Evolutionary conservation across 2,329 filamentous ascomycete species (phyloP).

Genomic region (Ascochyta rabiei): DNA sequence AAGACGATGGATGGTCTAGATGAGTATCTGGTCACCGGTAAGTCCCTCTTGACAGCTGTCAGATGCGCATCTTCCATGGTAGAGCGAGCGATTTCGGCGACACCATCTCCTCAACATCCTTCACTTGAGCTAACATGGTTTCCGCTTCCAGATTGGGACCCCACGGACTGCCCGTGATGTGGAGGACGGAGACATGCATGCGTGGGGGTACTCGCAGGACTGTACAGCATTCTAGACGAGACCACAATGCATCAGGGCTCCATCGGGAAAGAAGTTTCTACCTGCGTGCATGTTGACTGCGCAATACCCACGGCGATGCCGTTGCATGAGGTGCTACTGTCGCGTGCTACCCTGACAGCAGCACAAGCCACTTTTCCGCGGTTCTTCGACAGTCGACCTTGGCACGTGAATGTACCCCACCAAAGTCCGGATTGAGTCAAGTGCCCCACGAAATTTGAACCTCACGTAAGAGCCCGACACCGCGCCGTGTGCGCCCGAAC

Average conservation of each 20-base stretch:
- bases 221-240: slow-evolving; percentile 9
- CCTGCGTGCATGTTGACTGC: neutral
- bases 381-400: neutral
- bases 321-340: slow-evolving; percentile 4
- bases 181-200: slow-evolving; percentile 22
- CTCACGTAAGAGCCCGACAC: slow-evolving; percentile 16
- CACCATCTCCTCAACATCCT: slow-evolving; percentile 7
- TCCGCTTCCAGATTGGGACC: slow-evolving; percentile 52
- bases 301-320: slow-evolving; percentile 7
- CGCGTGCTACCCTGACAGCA: slow-evolving; percentile 5
- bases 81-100: slow-evolving; percentile 23
- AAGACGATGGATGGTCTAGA: slow-evolving; percentile 67
- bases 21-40: slow-evolving; percentile 70
- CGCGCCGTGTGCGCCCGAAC: slow-evolving; percentile 19
- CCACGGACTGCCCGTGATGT: slow-evolving; percentile 49
- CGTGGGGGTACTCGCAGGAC: slow-evolving; percentile 30
- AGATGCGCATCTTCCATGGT: neutral
- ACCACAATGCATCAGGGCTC: slow-evolving; percentile 14
- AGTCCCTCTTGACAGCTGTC: slow-evolving; percentile 18
- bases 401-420: slow-evolving; percentile 15
- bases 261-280: neutral
- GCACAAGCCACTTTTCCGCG: slow-evolving; percentile 15
- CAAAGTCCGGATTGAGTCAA: neutral
- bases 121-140: slow-evolving; percentile 23
- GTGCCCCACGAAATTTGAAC: slow-evolving; percentile 15